Base-by-base conservation (phyloP, 352 stramenopile genomes). In the Phytopythium mirpurense region DNA sequence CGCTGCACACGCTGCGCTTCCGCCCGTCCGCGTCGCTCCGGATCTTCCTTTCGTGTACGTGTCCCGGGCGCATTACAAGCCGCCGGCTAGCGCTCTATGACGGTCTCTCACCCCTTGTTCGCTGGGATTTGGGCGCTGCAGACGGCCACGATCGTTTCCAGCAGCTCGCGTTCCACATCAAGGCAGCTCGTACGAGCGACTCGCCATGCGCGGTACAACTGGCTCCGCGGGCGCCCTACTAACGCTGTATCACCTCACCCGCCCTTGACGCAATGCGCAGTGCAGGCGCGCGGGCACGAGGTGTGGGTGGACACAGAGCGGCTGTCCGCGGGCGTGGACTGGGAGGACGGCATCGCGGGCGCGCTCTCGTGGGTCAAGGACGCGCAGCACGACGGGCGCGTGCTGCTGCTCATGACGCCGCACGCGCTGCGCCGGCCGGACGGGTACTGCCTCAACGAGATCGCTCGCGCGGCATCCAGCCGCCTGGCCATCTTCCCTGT, bases 371-470 rank as follows among this genome's bases (percentile, higher is more conserved):
- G 78, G 73, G 75, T 86, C 26, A 82, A 85, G 21, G 78, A 90
- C 27, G 80, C 78, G 7, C 73, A 84, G 51, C 56, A 81, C 49
- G 74, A 90, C 48, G 80, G 80, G 21, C 77, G 80, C 45, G 78
- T 90, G 36, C 60, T 90, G 48, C 63, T 90, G 56, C 59, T 90
- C 58, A 90, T 90, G 80, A 90, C 80, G 36, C 80, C 80, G 24
- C 80, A 90, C 53, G 80, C 80, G 8, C 67, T 90, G 44, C 75
- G 80, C 14, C 67, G 80, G 2, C 80, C 80, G 0, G 78, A 90
- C 56, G 80, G 80, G 24, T 90, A 89, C 57, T 90, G 80, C 34
- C 72, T 90, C 51, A 90, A 90, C 57, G 80, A 90, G 62, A 81
- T 90, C 18, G 75, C 80, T 10, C 74, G 78, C 35, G 80, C 80